phyloP scores from a whole-genome alignment of 2,329 filamentous ascomycete genomes.

The Hypomyces rosellus region DNA sequence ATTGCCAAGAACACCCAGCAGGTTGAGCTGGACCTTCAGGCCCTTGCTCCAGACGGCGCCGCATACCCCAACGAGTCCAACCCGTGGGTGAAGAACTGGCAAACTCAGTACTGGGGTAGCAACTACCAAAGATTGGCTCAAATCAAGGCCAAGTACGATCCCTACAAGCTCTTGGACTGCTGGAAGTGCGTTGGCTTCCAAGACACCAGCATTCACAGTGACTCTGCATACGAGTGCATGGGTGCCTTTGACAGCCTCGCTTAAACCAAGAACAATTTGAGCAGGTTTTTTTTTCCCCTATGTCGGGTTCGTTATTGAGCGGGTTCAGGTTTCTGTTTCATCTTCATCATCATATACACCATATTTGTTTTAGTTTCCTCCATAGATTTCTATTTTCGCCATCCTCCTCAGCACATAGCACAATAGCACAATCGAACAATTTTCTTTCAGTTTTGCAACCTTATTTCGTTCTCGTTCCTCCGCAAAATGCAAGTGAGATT shows the following conservation, averaged over 20 bases:
- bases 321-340: too few relatives aligned
- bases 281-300: too few relatives aligned
- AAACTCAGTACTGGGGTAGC: background rate
- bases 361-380: background rate
- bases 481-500: too few relatives aligned
- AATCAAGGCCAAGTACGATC: conserved; percentile 11
- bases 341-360: too few relatives aligned
- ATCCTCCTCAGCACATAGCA: background rate
- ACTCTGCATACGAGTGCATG: background rate
- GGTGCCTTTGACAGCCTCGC: background rate
- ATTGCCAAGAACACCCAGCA: conserved; percentile 2
- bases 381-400: background rate
- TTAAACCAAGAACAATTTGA: background rate
- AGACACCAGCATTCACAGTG: background rate
- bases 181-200: conserved; percentile 10
- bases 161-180: conserved; percentile 1
- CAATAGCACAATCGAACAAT: background rate
- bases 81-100: conserved; percentile 6
- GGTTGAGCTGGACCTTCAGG: background rate
- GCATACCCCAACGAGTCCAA: conserved; percentile 11
- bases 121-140: conserved; percentile 1
- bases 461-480: too few relatives aligned
- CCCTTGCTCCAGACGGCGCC: background rate
- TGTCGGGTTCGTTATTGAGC: too few relatives aligned
- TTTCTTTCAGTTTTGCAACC: too few relatives aligned